Conservation (phyloP, 176 grass and related monocot species). For the Rhynchospora tenuis region DNA sequence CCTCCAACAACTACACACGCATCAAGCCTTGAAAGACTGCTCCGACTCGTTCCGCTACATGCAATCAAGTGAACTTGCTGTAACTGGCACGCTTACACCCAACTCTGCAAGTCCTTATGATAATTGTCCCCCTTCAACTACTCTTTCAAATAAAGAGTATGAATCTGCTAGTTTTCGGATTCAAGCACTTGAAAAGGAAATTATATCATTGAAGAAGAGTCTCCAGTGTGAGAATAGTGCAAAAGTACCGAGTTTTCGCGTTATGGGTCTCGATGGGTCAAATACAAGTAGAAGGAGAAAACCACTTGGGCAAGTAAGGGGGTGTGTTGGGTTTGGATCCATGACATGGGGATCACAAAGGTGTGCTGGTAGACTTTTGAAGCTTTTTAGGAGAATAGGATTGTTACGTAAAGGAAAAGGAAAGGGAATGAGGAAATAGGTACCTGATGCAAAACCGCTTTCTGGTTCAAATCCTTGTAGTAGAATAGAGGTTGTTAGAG, state of each 20-base stretch:
- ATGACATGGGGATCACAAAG: constrained; percentile 72
- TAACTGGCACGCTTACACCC: constrained; percentile 35
- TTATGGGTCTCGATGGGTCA: constrained; percentile 1
- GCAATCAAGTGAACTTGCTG: constrained; percentile 40
- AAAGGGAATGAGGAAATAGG: constrained; percentile 16
- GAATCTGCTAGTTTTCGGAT: constrained; percentile 79
- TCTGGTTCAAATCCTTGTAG: background rate
- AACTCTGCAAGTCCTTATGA: constrained; percentile 37
- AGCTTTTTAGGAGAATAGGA: constrained; percentile 67
- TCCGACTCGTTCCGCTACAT: constrained; percentile 72
- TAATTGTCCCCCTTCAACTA: constrained; percentile 21
- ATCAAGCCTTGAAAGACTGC: constrained; percentile 62
- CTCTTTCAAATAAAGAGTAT: constrained; percentile 36
- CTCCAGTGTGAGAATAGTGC: constrained; percentile 49
- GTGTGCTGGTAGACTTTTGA: constrained; percentile 56
- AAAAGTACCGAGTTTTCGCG: constrained; percentile 45
- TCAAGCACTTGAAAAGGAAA: constrained; percentile 77
- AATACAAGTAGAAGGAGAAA: constrained; percentile 33
- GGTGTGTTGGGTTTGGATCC: constrained; percentile 76
- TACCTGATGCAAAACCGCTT: background rate
- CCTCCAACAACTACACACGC: constrained; percentile 86
- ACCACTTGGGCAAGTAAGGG: constrained; percentile 32
- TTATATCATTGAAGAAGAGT: constrained; percentile 62
- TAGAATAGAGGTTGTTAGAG: background rate
- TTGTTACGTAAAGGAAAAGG: constrained; percentile 57